Evolutionary conservation across 2,329 filamentous ascomycete species (phyloP), one percentile per base, ranked within the genome.

Genomic region (Alternaria panax): DNA sequence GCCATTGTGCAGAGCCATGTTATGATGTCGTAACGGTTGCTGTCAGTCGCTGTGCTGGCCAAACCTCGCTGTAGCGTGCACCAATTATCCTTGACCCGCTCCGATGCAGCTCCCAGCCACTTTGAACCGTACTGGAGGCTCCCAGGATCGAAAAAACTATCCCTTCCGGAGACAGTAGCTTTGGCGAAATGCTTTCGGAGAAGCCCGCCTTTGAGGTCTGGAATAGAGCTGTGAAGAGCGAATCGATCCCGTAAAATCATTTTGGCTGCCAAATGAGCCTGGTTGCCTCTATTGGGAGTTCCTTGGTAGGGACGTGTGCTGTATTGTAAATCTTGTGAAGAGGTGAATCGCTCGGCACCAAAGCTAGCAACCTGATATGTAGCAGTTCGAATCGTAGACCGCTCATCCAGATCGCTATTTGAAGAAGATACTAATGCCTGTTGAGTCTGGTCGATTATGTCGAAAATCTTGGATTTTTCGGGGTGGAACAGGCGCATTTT

Each of bases 341-440:
- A 27, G 0, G 55, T 71, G 54, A 69, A 71, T 2, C 63, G 9
- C 41, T 78, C 77, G 0, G 74, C 75, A 2, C 78, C 78, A 36
- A 71, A 79, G 0, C 64, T 70, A 42, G 66, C 57, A 1, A 75
- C 60, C 1, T 68, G 67, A 52, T 77, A 77, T 0, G 57, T 65
- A 0, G 74, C 67, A 8, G 68, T 61, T 7, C 79, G 72, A 7
- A 76, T 75, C 6, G 46, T 30, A 30, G 75, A 73, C 20, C 78
- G 70, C 22, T 63, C 6, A 1, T 69, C 58, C 3, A 80, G 60
- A n/a, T 67, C 20, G 1, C 16, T 1, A 1, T 70, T 45, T 48
- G 12, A 66, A 27, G n/a, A 24, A n/a, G 9, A 67, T n/a, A 25
- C 25, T 34, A 7, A 50, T 45, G 8, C n/a, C 28, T 22, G 24